Evolutionary conservation across 2,329 filamentous ascomycete genomes (phyloP), one percentile per base, ranked within the genome.

Genomic region (Chalaropsis ovoidea): DNA sequence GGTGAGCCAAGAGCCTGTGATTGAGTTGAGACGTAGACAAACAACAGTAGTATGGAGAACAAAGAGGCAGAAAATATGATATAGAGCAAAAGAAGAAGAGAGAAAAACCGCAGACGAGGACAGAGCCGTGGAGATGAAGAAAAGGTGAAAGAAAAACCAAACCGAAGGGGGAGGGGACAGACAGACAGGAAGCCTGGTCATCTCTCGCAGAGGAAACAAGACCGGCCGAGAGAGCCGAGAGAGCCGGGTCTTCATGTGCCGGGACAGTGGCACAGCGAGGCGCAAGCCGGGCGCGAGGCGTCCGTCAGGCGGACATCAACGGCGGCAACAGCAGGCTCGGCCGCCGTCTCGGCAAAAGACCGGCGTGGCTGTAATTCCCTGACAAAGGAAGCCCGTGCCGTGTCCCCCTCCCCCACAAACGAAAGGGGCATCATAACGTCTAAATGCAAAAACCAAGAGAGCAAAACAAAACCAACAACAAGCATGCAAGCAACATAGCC

Each of bases 381-480:
- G 41, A 63, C 22, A 66, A 63, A 60, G 49, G 61, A 43, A 61
- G 22, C 64, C 17, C 27, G 22, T 35, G 22, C 27, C 15, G 27
- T 17, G 31, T 56, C 49, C 35, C 47, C 54, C 35, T 10, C 35
- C 35, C 8, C 35, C 49, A 65, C 54, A 61, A 65, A 61, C 54
- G 42, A 66, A 43, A 66, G 61, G 58, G 66, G 56, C 62, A 67
- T 65, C 62, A 45, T 67, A 54, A 67, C 63, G 66, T 67, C 66
- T 67, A 67, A 67, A 62, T 64, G 62, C 60, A 67, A 67, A 47
- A 63, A 64, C 54, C 31, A 62, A 43, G 27, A 58, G 43, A 62
- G 27, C 11, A 61, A 65, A 47, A n/a, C 62, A 64, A 63, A 62
- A 63, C 22, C 13, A 63, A 35, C 41, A 41, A 52, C 56, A 65